These are phyloP conservation scores for Pleodorina starrii DNA, from an alignment of 139 green algal species.

Conservation along the genomic window DNA sequence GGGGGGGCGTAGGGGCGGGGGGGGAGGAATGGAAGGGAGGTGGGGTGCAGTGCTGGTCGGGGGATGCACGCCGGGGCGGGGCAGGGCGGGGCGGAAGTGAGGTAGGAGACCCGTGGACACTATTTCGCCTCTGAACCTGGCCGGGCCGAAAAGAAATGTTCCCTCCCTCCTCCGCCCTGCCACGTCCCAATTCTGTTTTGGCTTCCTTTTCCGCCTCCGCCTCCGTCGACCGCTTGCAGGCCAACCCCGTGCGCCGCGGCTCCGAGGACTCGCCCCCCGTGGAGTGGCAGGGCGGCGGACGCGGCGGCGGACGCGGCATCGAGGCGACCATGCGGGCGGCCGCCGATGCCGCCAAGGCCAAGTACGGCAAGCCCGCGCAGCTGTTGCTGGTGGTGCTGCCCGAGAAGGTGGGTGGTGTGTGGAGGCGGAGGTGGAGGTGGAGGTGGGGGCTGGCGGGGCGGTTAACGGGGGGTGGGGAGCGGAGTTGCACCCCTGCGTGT, in stretches of 20 bases:
- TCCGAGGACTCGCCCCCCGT: not conserved
- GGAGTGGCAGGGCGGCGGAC: not conserved
- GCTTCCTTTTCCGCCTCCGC: not conserved
- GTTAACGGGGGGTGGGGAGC: not conserved
- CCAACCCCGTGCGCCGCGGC: not conserved
- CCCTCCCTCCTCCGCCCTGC: not conserved
- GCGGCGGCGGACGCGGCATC: conserved; percentile 8
- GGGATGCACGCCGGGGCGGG: no score
- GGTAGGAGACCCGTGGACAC: no score
- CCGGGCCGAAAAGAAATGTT: no score
- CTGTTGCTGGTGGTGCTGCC: conserved; percentile 61
- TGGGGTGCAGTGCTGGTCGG: no score
- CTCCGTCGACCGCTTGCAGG: not conserved
- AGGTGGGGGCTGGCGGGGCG: not conserved
- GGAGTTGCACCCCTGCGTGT: no score
- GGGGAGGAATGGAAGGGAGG: no score
- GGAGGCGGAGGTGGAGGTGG: not conserved
- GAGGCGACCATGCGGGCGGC: conserved; percentile 43
- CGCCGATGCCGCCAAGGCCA: not conserved
- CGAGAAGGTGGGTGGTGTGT: conserved; percentile 30
- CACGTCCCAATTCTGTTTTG: no score
- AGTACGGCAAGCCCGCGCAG: conserved; percentile 39
- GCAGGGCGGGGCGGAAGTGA: not conserved
- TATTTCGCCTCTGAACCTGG: no score
- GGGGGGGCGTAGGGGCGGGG: no score